Evolutionary conservation across 768 basidiomycete genomes (phyloP).

Genomic region (Kwoniella dejecticola): DNA sequence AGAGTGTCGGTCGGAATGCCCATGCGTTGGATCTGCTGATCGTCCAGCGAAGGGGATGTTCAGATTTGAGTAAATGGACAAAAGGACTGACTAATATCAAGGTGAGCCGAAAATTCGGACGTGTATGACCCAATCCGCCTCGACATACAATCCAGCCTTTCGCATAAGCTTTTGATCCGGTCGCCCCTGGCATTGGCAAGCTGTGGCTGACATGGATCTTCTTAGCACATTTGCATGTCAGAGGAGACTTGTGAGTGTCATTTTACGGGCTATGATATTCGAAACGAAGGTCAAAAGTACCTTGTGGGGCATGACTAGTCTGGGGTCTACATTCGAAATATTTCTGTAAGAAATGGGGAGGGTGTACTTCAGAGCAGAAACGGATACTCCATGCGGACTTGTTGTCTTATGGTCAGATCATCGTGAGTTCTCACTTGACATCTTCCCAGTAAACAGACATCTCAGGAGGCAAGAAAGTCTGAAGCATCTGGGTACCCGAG

Average conservation of each 20-base stretch:
- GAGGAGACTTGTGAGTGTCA: conserved; percentile 24
- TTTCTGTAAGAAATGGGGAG: conserved; percentile 32
- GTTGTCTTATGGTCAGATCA: not conserved
- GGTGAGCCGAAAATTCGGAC: conserved; percentile 11
- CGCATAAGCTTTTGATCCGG: too few species aligned
- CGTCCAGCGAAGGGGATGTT: conserved; percentile 24
- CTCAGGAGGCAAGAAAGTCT: too few species aligned
- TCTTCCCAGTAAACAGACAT: too few species aligned
- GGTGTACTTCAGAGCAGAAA: conserved; percentile 18
- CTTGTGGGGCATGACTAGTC: conserved; percentile 6
- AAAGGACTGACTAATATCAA: conserved; percentile 25
- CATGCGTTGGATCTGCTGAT: conserved; percentile 27
- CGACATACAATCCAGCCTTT: too few species aligned
- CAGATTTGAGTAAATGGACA: conserved; percentile 11
- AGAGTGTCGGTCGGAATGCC: conserved; percentile 27
- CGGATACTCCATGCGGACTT: conserved; percentile 18
- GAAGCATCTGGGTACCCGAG: too few species aligned
- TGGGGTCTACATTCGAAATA: conserved; percentile 28
- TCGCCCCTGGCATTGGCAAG: too few species aligned
- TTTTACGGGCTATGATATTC: not conserved
- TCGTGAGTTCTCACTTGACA: too few species aligned
- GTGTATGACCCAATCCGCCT: too few species aligned
- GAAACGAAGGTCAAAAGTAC: not conserved
- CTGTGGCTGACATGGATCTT: too few species aligned
- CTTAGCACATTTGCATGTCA: conserved; percentile 21